Percentiles rank a stretch among this genome's conserved stretches.
These are phyloP conservation scores for Vitis hybrid DNA, from an alignment of 177 flowering plant species.

Conservation along the genomic window DNA sequence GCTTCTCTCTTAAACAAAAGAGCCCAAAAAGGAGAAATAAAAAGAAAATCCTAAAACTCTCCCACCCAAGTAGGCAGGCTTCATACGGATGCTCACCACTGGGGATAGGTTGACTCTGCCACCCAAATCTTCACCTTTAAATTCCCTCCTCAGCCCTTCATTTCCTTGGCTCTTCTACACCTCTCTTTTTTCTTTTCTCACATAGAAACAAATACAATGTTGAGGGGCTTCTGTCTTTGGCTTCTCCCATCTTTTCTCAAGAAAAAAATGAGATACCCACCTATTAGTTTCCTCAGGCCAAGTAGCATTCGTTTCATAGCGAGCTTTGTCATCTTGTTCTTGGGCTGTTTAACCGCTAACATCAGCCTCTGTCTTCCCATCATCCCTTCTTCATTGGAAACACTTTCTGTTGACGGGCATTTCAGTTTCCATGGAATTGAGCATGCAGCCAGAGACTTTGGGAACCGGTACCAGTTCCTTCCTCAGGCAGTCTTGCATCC, in stretches of 20 bases:
- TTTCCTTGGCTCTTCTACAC: constrained; percentile 32
- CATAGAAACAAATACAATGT: constrained; percentile 14
- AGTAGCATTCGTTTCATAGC: constrained; percentile 28
- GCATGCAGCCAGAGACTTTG: constrained; percentile 47
- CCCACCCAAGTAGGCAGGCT: constrained; percentile 56
- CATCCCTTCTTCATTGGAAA: constrained; percentile 31
- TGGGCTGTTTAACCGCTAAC: constrained; percentile 39
- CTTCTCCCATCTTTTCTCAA: constrained; percentile 12
- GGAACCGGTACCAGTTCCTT: constrained; percentile 38
- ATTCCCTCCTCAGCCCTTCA: constrained; percentile 33
- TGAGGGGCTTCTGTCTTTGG: constrained; percentile 7
- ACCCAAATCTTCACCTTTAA: constrained; percentile 47
- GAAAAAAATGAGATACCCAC: constrained; percentile 34
- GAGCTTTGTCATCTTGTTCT: constrained; percentile 40
- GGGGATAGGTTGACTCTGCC: constrained; percentile 54
- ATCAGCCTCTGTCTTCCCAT: constrained; percentile 38
- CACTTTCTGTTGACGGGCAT: constrained; percentile 52
- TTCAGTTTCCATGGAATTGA: constrained; percentile 47
- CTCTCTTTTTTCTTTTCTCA: constrained; percentile 29
- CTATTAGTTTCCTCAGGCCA: constrained; percentile 28
- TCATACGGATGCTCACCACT: constrained; percentile 58
- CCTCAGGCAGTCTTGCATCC: constrained; percentile 46
- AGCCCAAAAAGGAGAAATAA: constrained; percentile 29
- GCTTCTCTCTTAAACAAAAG: constrained; percentile 31
- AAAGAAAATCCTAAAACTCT: constrained; percentile 34